Evolutionary conservation across 2,329 filamentous ascomycete genomes (phyloP).

Genomic region (Aspergillus tubingensis): DNA sequence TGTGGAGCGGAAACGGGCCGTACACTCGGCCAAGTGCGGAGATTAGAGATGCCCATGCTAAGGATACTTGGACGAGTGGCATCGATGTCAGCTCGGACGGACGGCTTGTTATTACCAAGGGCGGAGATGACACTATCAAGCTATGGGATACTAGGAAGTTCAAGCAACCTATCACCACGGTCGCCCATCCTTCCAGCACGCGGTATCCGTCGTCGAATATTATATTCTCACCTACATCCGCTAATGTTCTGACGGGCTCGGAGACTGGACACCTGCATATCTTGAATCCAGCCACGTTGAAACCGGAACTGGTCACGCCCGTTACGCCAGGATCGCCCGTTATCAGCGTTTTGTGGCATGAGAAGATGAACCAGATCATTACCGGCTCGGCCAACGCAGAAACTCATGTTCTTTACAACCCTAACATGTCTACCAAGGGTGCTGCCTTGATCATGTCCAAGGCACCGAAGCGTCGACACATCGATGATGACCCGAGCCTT

Average conservation of each 20-base stretch:
- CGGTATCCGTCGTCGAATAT: constrained; percentile 86
- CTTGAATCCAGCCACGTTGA: constrained; percentile 86
- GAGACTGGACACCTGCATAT: constrained; percentile 85
- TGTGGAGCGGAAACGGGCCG: constrained; percentile 90
- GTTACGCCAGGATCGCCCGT: constrained; percentile 83
- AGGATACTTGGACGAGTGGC: constrained; percentile 87
- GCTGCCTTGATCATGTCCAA: constrained; percentile 89
- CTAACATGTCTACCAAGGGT: constrained; percentile 75
- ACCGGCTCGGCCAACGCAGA: constrained; percentile 91
- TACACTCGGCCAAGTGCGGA: constrained; percentile 80
- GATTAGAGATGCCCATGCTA: constrained; percentile 77
- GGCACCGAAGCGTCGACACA: constrained; percentile 89
- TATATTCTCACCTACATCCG: constrained; percentile 79
- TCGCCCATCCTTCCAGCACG: constrained; percentile 77
- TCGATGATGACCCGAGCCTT: constrained; percentile 86
- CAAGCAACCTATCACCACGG: constrained; percentile 80
- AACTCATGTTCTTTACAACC: constrained; percentile 88
- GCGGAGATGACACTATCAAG: constrained; percentile 90
- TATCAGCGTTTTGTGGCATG: constrained; percentile 86
- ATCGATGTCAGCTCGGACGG: constrained; percentile 90
- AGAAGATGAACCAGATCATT: constrained; percentile 92
- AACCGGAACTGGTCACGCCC: constrained; percentile 78
- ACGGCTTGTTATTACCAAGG: constrained; percentile 83
- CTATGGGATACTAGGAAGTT: constrained; percentile 97
- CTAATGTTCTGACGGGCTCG: constrained; percentile 87